Percentiles rank a stretch among this genome's conserved stretches.
phyloP scores from a whole-genome alignment of 306 rosid genomes.

The Fragaria vesca region DNA sequence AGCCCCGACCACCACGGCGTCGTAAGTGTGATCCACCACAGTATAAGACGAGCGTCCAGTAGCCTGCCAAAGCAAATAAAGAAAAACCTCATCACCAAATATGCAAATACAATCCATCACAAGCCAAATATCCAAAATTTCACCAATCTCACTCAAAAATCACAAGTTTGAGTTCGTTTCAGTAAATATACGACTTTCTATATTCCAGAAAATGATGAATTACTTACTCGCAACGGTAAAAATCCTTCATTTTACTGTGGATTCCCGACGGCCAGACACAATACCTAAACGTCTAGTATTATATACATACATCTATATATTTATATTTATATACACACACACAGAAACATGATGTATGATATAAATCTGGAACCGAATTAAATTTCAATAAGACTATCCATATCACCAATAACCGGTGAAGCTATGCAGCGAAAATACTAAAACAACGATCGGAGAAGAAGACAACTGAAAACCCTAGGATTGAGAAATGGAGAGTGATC shows the following conservation, averaged over 20 bases:
- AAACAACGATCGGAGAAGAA: conserved; percentile 6
- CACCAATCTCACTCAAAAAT: neutral
- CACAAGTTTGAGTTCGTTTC: conserved; percentile 3
- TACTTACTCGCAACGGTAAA: neutral
- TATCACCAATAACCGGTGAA: neutral
- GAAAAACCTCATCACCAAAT: neutral
- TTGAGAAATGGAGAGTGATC: neutral
- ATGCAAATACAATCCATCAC: conserved; percentile 2
- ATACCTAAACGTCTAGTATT: no score
- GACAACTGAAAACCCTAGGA: conserved; percentile 19
- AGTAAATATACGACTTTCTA: neutral
- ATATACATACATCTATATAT: no score
- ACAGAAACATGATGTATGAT: neutral
- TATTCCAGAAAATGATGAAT: neutral
- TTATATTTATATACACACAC: neutral
- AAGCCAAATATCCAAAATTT: neutral
- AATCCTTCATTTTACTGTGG: neutral
- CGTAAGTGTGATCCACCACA: conserved; percentile 87
- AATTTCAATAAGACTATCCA: neutral
- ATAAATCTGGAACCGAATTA: neutral
- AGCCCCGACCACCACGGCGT: conserved; percentile 92
- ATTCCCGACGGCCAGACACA: no score
- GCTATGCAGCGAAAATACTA: neutral
- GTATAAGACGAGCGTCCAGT: conserved; percentile 63
- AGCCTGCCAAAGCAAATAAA: conserved; percentile 50